Conservation (phyloP, 1,139 yeast species). For the Candida pseudoviswanathii region DNA sequence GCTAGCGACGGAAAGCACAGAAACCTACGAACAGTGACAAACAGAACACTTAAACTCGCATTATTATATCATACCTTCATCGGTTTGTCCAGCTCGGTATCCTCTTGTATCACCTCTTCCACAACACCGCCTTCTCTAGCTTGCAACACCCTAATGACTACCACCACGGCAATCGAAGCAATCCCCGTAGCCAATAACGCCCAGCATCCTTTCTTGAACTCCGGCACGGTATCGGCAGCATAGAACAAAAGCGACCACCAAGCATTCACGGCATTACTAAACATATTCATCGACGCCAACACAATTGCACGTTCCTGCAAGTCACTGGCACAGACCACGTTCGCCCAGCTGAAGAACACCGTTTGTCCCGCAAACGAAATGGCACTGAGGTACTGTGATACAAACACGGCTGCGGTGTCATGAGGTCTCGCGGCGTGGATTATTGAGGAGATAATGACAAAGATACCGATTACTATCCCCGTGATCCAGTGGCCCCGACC, state of each 20-base stretch:
- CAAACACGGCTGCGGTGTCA: conserved; percentile 33
- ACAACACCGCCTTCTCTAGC: conserved; percentile 26
- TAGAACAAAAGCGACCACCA: conserved; percentile 63
- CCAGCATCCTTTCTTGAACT: conserved; percentile 52
- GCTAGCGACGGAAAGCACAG: no score
- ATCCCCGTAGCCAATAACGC: conserved; percentile 57
- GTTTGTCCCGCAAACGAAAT: conserved; percentile 60
- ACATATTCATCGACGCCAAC: conserved; percentile 65
- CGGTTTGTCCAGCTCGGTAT: conserved; percentile 1
- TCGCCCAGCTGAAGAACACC: conserved; percentile 63
- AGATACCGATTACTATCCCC: conserved; percentile 30
- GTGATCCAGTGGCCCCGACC: conserved; percentile 56
- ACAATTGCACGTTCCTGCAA: conserved; percentile 60
- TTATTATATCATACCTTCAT: background rate
- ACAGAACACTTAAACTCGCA: no score
- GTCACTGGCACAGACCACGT: conserved; percentile 53
- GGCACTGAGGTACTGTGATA: conserved; percentile 58
- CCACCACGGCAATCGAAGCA: conserved; percentile 24
- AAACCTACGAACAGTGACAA: no score
- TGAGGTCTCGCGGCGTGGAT: conserved; percentile 19
- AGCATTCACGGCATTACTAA: conserved; percentile 61
- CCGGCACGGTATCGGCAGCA: conserved; percentile 52
- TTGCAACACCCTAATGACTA: conserved; percentile 34
- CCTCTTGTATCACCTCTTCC: background rate
- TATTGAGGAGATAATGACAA: conserved; percentile 47